Base-by-base conservation (phyloP, 1,139 yeast species). In the Suhomyces maxii region DNA sequence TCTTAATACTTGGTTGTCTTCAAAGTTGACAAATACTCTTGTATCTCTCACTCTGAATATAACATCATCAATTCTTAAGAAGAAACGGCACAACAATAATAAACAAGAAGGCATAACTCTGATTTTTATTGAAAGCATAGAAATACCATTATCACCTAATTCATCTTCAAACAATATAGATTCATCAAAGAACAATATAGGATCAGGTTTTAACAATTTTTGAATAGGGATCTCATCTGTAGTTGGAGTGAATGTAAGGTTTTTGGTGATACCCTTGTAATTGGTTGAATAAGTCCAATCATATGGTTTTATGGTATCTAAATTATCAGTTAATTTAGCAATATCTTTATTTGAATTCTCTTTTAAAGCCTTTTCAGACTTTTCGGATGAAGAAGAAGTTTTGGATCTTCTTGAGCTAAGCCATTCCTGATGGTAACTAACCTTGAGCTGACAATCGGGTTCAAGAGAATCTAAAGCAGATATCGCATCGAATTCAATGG, bases 211-310 rank as follows among this genome's bases (percentile, higher is more conserved):
- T 41, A 82, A 73, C 41, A 93, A 72, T 61, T 84, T 81, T 18
- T 82, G 82, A 23, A 88, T 59, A 0, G 99, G 99, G 11, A 93
- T 79, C 6, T 62, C 64, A 11, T 67, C 64, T 4, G 56, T 47
- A 1, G 70, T 60, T 2, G 53, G 45, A 0, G 28, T 30, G 45
- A 71, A 69, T 2, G 51, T 45, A 18, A 65, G 50, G 12, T 62
- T 59, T 6, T 47, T 37, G 3, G 60, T 41, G 0, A 85, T 77
- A 0, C 98, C 99, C 48, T 73, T 76, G 63, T 91, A 93, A 42
- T 75, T 71, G 0, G 97, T 83, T 0, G 96, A 81, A 62, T 93
- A 93, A 0, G 99, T 93, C 99, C 99, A 93, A 68, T 93, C 99
- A 64, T 82, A 95, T 2, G 96, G 95, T 57, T 86, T 87, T 41